Evolutionary conservation across 1,284 basidiomycete species (phyloP).

Genomic region (Ustilago crameri): DNA sequence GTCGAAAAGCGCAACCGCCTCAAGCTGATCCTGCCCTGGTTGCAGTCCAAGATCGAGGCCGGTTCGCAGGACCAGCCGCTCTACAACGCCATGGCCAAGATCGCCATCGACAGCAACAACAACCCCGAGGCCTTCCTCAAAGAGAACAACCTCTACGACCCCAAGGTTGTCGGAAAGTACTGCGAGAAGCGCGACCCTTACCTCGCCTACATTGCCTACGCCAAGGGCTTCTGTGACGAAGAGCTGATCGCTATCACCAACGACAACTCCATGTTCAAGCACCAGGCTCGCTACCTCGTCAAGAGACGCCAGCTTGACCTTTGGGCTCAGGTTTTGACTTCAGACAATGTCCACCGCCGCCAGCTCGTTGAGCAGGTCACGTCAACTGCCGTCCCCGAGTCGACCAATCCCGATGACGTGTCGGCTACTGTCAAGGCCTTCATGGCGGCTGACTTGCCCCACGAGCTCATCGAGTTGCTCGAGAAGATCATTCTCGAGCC

Average conservation of each 20-base stretch:
- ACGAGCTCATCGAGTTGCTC: constrained; percentile 95
- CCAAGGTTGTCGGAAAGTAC: constrained; percentile 96
- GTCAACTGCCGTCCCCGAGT: constrained; percentile 90
- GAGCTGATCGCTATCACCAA: constrained; percentile 97
- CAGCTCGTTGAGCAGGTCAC: constrained; percentile 91
- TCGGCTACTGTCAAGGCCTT: constrained; percentile 99
- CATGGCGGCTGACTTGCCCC: constrained; percentile 94
- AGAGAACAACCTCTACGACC: constrained; percentile 98
- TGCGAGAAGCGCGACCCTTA: constrained; percentile 99
- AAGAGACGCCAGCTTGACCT: constrained; percentile 94
- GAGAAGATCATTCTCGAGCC: constrained; percentile 99
- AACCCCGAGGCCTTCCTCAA: constrained; percentile 98
- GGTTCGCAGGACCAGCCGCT: constrained; percentile 92
- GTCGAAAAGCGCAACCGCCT: constrained; percentile 88
- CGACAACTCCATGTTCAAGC: constrained; percentile 99
- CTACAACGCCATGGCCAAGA: constrained; percentile 98
- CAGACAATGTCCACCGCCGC: constrained; percentile 91
- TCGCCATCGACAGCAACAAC: constrained; percentile 97
- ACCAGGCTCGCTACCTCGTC: constrained; percentile 97
- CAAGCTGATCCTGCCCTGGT: constrained; percentile 96
- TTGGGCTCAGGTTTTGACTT: constrained; percentile 92
- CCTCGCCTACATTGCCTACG: constrained; percentile 98
- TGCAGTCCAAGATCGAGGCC: constrained; percentile 89
- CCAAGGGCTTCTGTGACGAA: constrained; percentile 98
- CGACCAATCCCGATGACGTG: constrained; percentile 97